phyloP scores from a whole-genome alignment of 2,329 filamentous ascomycete species.

The Onygenales sp. region DNA sequence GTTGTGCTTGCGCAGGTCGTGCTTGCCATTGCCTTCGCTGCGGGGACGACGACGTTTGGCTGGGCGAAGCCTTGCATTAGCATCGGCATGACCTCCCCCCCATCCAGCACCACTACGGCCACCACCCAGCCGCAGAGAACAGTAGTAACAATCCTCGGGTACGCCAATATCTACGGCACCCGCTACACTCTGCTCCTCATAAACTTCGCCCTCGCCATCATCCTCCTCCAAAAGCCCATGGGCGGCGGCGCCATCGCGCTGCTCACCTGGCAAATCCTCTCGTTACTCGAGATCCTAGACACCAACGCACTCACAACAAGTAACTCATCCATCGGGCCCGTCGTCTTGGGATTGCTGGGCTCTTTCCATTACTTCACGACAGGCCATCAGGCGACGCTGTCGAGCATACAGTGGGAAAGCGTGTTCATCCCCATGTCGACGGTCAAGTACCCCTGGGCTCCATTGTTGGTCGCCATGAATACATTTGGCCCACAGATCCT shows the following conservation, averaged over 20 bases:
- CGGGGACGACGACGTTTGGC: slow-evolving; percentile 73
- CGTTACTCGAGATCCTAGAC: slow-evolving; percentile 56
- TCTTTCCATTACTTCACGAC: slow-evolving; percentile 97
- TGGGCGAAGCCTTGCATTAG: slow-evolving; percentile 80
- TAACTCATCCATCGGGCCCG: slow-evolving; percentile 61
- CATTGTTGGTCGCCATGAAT: slow-evolving; percentile 72
- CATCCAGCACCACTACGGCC: slow-evolving; percentile 32
- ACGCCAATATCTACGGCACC: slow-evolving; percentile 84
- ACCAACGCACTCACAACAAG: slow-evolving; percentile 53
- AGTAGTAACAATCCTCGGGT: slow-evolving; percentile 72
- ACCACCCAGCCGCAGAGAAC: slow-evolving; percentile 19
- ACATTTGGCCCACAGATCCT: slow-evolving; percentile 84
- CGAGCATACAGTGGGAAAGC: slow-evolving; percentile 89
- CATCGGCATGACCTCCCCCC: slow-evolving; percentile 49
- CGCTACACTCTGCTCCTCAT: slow-evolving; percentile 78
- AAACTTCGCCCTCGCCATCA: slow-evolving; percentile 66
- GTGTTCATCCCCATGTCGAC: slow-evolving; percentile 82
- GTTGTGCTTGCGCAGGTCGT: slow-evolving; percentile 71
- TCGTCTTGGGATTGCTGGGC: slow-evolving; percentile 78
- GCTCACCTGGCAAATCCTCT: slow-evolving; percentile 80
- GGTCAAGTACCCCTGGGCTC: slow-evolving; percentile 82
- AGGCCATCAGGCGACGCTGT: slow-evolving; percentile 81
- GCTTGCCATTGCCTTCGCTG: slow-evolving; percentile 69
- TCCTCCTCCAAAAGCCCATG: slow-evolving; percentile 89
- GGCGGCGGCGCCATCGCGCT: slow-evolving; percentile 75